Evolutionary conservation across 257 asterid species (phyloP).

Genomic region (Solanum clarkiae): DNA sequence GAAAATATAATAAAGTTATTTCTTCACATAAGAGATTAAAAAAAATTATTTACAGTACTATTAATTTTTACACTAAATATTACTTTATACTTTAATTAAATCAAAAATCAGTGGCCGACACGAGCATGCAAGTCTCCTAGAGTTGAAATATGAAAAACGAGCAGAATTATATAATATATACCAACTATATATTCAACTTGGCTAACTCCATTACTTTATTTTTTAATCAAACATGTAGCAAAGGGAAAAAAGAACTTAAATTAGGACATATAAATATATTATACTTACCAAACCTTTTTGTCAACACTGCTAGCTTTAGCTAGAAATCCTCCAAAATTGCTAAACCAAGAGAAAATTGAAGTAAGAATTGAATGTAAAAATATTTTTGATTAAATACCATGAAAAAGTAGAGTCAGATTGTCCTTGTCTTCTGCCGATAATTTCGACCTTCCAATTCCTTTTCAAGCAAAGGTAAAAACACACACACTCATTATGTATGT

Average conservation of each 20-base stretch:
- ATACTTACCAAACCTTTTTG: background rate
- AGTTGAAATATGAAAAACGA: background rate
- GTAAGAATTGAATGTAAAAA: background rate
- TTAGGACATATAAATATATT: background rate
- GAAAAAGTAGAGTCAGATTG: background rate
- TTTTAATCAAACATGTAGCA: background rate
- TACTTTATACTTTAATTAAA: too few relatives aligned
- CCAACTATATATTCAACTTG: background rate
- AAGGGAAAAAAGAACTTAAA: background rate
- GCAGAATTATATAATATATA: background rate
- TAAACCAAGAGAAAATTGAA: background rate
- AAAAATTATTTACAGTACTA: too few relatives aligned
- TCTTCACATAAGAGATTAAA: too few relatives aligned
- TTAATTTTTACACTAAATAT: too few relatives aligned
- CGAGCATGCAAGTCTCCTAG: background rate
- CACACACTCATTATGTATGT: constrained; percentile 1
- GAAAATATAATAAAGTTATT: too few relatives aligned
- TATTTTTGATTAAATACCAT: background rate
- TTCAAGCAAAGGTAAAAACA: background rate
- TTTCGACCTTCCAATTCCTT: background rate
- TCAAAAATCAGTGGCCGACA: background rate
- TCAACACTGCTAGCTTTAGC: background rate
- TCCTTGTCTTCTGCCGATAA: background rate
- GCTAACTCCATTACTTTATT: background rate
- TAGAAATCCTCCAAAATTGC: background rate